Conservation (phyloP, 2,329 filamentous ascomycete species). For the Neofusicoccum umdonicola region DNA sequence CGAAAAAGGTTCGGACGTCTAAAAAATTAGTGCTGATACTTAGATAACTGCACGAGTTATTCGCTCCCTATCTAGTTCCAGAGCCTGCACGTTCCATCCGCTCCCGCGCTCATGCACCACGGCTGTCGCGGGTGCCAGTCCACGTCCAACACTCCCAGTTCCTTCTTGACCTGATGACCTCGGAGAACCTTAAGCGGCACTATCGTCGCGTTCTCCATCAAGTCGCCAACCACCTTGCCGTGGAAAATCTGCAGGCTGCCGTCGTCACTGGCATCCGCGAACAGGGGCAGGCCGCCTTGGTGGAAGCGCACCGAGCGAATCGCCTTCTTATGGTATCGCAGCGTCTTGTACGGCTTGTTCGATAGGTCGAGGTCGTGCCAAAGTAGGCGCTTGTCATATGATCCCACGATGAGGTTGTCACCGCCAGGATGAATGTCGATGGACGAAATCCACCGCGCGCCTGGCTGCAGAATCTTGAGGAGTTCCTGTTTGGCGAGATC, state of each 20-base stretch:
- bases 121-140: conserved; percentile 95
- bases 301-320: conserved; percentile 90
- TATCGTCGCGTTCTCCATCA: conserved; percentile 95
- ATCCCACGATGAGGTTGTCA: conserved; percentile 90
- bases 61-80: conserved; percentile 57
- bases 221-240: conserved; percentile 87
- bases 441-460: conserved; percentile 89
- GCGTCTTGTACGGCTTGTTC: conserved; percentile 87
- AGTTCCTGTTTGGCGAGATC: conserved; percentile 89
- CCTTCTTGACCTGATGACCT: conserved; percentile 82
- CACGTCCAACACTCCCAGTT: conserved; percentile 86
- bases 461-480: conserved; percentile 88
- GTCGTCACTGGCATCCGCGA: conserved; percentile 93
- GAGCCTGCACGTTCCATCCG: conserved; percentile 86
- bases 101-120: conserved; percentile 91
- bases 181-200: conserved; percentile 92
- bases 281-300: conserved; percentile 72
- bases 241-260: conserved; percentile 95
- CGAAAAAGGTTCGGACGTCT: neutral
- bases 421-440: conserved; percentile 92
- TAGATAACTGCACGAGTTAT: neutral
- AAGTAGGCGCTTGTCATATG: conserved; percentile 87
- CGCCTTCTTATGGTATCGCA: conserved; percentile 90
- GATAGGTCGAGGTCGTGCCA: conserved; percentile 98
- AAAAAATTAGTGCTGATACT: neutral